These are phyloP conservation scores for Pelagomonas calceolata DNA, from an alignment of 108 stramenopile species.

Conservation along the genomic window DNA sequence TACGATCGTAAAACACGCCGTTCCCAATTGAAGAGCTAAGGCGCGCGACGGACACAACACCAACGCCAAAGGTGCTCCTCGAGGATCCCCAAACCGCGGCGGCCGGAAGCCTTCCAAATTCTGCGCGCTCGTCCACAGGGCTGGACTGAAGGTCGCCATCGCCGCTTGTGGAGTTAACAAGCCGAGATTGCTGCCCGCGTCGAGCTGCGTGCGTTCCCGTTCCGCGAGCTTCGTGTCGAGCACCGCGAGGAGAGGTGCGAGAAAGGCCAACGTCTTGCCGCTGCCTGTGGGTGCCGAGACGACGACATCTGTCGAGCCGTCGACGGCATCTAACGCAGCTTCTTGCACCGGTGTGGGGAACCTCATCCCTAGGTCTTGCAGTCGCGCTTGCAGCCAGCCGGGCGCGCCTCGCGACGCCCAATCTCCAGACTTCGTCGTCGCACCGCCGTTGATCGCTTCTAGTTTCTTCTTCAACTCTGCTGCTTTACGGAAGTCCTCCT, in stretches of 20 bases:
- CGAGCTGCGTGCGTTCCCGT: too few relatives aligned
- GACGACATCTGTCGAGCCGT: conserved; percentile 39
- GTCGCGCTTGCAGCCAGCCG: neutral
- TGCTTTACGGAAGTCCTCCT: neutral
- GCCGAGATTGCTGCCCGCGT: too few relatives aligned
- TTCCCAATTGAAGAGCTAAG: neutral
- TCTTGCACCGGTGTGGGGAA: conserved; percentile 52
- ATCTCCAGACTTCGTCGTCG: neutral
- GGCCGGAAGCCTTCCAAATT: too few relatives aligned
- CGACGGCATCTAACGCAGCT: conserved; percentile 35
- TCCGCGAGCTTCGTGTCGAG: too few relatives aligned
- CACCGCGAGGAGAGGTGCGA: conserved; percentile 42
- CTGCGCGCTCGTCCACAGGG: too few relatives aligned
- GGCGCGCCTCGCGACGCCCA: neutral
- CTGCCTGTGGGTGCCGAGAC: conserved; percentile 60
- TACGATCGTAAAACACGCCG: neutral
- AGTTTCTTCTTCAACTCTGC: neutral
- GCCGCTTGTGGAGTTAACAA: too few relatives aligned
- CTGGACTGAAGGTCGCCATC: too few relatives aligned
- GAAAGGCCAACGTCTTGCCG: conserved; percentile 60
- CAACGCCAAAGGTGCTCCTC: neutral
- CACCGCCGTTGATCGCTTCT: neutral
- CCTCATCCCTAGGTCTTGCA: neutral
- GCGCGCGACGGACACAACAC: neutral
- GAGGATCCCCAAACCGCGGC: neutral